Evolutionary conservation across 768 basidiomycete genomes (phyloP).

Genomic region (Russula sp.): DNA sequence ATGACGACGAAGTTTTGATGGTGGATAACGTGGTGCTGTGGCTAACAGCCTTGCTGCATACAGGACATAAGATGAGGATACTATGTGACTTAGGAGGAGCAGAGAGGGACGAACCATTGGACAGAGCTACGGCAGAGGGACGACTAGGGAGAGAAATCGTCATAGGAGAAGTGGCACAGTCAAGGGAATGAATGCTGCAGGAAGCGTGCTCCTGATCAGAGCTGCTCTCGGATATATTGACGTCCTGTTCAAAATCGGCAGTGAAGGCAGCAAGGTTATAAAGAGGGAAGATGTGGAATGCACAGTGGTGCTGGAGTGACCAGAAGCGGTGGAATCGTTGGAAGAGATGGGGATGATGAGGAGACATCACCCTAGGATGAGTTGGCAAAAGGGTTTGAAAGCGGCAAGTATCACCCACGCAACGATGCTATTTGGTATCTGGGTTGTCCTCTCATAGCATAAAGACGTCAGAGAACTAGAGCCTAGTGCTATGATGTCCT

Average conservation of each 20-base stretch:
- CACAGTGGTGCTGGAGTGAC: constrained; percentile 12
- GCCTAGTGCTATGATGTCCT: constrained; percentile 16
- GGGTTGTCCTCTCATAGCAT: constrained; percentile 17
- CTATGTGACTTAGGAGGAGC: constrained; percentile 21
- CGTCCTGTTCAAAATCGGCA: constrained; percentile 13
- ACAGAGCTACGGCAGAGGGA: background rate
- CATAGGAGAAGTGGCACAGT: constrained; percentile 20
- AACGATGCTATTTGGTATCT: constrained; percentile 24
- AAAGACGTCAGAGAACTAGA: no score
- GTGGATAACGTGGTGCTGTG: constrained; percentile 11
- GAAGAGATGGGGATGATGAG: background rate
- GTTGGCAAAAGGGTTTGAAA: constrained; percentile 12
- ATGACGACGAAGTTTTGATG: constrained; percentile 1
- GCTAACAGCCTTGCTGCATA: constrained; percentile 19
- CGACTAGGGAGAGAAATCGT: constrained; percentile 21
- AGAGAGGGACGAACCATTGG: constrained; percentile 12
- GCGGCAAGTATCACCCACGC: constrained; percentile 21
- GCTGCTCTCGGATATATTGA: constrained; percentile 14
- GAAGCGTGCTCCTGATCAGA: constrained; percentile 6
- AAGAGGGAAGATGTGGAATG: constrained; percentile 18
- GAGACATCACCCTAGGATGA: constrained; percentile 17
- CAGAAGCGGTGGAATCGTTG: constrained; percentile 1
- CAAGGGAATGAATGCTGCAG: background rate
- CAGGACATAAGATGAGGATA: constrained; percentile 17
- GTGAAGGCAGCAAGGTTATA: constrained; percentile 6